Base-by-base conservation (phyloP, 129 eudicot species). In the Centella asiatica region DNA sequence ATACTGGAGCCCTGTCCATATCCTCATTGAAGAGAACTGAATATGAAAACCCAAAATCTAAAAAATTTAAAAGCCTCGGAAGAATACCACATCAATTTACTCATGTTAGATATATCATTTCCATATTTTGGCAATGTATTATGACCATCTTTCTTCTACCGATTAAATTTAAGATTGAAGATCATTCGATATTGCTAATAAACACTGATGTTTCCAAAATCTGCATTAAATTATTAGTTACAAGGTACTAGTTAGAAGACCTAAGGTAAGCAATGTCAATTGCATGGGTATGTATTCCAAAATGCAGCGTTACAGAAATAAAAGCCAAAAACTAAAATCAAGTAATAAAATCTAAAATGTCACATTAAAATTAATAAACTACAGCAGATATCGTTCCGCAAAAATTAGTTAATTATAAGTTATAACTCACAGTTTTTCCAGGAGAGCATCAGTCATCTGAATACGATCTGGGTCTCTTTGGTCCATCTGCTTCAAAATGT, bases 401-500 rank as follows among this genome's bases (percentile, higher is more conserved):
- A 17, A 17, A 46, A 19, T 3, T 2, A 44, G 19, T 12, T 9
- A 12, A 12, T 45, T 2, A 34, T 2, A 5, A 42, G 15, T 34
- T 47, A 25, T 44, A 61, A 76, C 95, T 90, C 74, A 90, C 97
- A 90, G 84, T 68, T 90, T 90, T 63, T 92, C 84, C 46, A 92
- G 86, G 23, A 92, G 90, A 22, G 77, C 69, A 63, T 80, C 95
- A 0, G 96, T 92, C 95, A 80, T 84, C 74, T 92, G 74, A 58
- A 87, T 85, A n/a, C 99, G 77, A 66, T 42, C 80, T 3, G 99
- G 96, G 44, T 87, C 96, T 68, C 83, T 80, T 0, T 87, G 66
- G 55, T 92, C 90, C 99, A 87, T 84, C 85, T 92, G 99, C 49
- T 92, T 92, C 77, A 92, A 50, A 42, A 82, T 92, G 78, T 87